Percentiles rank a stretch among this genome's conserved stretches.
Conservation (phyloP, 495 filamentous ascomycete species). For the Aspergillus campestris region DNA sequence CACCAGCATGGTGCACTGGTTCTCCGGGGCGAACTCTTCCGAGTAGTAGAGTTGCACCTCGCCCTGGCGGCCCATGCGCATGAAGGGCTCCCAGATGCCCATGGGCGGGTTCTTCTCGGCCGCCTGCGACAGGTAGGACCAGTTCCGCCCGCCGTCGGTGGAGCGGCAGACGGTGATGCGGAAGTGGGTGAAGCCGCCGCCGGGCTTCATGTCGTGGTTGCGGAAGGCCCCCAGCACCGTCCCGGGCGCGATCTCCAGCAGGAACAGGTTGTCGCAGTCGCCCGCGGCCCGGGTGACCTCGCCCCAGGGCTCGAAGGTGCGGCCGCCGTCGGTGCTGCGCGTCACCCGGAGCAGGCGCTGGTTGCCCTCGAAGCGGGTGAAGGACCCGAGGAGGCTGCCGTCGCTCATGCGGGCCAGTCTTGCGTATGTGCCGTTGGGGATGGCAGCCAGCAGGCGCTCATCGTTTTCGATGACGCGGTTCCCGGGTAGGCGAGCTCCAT, state of each 20-base stretch:
- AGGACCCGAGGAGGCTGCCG: slow-evolving; percentile 33
- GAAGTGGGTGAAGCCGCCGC: slow-evolving; percentile 36
- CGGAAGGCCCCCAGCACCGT: slow-evolving; percentile 50
- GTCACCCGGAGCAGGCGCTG: slow-evolving; percentile 25
- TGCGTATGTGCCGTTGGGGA: slow-evolving; percentile 34
- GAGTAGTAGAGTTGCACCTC: slow-evolving; percentile 52
- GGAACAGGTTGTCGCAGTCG: slow-evolving; percentile 53
- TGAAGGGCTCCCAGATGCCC: slow-evolving; percentile 56
- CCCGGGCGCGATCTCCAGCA: slow-evolving; percentile 42
- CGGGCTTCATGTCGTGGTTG: slow-evolving; percentile 44
- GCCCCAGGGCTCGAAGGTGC: slow-evolving; percentile 24
- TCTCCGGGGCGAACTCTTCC: slow-evolving; percentile 42
- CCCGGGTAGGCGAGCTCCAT: slow-evolving; percentile 11
- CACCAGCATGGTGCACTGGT: slow-evolving; percentile 53
- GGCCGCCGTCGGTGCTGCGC: slow-evolving; percentile 29
- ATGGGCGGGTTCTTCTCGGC: slow-evolving; percentile 32
- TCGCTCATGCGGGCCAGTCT: slow-evolving; percentile 31
- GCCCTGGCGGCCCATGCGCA: slow-evolving; percentile 40
- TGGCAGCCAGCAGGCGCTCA: slow-evolving; percentile 31
- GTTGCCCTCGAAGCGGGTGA: slow-evolving; percentile 26
- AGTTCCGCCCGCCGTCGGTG: slow-evolving; percentile 42
- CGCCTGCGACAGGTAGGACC: slow-evolving; percentile 48
- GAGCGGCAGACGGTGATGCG: slow-evolving; percentile 55
- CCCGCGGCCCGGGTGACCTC: slow-evolving; percentile 31
- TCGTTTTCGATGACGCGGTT: slow-evolving; percentile 24